Evolutionary conservation across 768 basidiomycete genomes (phyloP), one percentile per base, ranked within the genome.

Genomic region (Boletellus sp.): DNA sequence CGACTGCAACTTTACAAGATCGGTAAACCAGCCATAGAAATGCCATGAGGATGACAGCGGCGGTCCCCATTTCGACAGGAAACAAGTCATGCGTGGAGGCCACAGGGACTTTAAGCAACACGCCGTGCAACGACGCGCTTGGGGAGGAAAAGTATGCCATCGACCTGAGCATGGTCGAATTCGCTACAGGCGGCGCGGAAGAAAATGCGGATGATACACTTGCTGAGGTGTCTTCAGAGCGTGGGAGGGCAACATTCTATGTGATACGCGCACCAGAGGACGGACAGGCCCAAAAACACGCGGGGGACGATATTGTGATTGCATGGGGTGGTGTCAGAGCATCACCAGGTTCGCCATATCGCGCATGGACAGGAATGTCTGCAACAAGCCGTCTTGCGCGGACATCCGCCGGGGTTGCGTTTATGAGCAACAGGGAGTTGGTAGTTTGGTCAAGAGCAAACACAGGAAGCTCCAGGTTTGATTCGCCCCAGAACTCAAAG

Each of bases 381-480:
- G 75, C 45, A 0, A 51, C 37, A 17, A 59, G 39, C 20, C 43
- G 52, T 31, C 55, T 44, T 17, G 19, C 17, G 34, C 13, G 54
- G 37, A 49, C 38, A 49, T 33, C 28, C 36, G 47, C 13, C 3
- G 45, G 40, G 6, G 65, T 59, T 4, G 63, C 61, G 32, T 64
- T 60, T 37, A 77, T 22, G 35, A 75, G 63, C 26, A 75, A 53
- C 9, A 74, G 45, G 6, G 58, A 58, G 2, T 61, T 57, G 49
- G 56, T 57, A 2, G 54, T 39, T 24, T 52, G 50, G 20, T 65
- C 50, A 2, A 74, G 64, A 20, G 70, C 72, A 16, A 65, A 69
- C 15, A 72, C 67, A 26, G 78, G 77, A 16, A 69, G 66, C 53
- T 78, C 77, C 35, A 78, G 61, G 55, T 77, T 70, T 24, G 69